Evolutionary conservation across 1,284 basidiomycete genomes (phyloP).

Genomic region (Baeospora myosura): DNA sequence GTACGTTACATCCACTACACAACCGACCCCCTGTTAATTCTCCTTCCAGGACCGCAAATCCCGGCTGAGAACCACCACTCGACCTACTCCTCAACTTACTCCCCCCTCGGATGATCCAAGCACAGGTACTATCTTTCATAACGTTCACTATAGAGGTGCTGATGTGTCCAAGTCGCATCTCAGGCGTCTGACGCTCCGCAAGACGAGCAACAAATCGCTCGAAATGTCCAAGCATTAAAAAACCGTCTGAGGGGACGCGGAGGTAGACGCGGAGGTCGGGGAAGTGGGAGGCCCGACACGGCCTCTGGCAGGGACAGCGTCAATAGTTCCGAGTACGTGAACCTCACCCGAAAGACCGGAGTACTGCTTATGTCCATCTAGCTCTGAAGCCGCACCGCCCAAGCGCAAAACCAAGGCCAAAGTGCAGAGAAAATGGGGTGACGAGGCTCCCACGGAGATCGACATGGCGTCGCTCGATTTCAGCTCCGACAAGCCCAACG

Average conservation of each 20-base stretch:
- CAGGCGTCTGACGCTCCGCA: constrained; percentile 48
- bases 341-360: neutral
- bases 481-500: constrained; percentile 45
- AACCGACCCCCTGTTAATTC: constrained; percentile 5
- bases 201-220: constrained; percentile 85
- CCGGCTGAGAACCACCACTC: constrained; percentile 41
- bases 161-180: constrained; percentile 41
- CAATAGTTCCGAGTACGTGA: constrained; percentile 56
- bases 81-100: constrained; percentile 30
- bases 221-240: constrained; percentile 89
- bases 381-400: constrained; percentile 49
- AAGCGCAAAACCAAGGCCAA: constrained; percentile 67
- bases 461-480: constrained; percentile 92
- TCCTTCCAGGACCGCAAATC: constrained; percentile 56
- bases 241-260: constrained; percentile 69
- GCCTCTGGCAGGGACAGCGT: constrained; percentile 55
- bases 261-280: constrained; percentile 48
- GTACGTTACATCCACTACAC: constrained; percentile 28
- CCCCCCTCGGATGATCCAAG: constrained; percentile 56
- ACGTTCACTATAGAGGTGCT: constrained; percentile 8
- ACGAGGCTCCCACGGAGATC: constrained; percentile 66
- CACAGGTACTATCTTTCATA: constrained; percentile 29
- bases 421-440: constrained; percentile 87
- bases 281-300: constrained; percentile 40
- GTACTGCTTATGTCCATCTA: constrained; percentile 18